Evolutionary conservation across 495 filamentous ascomycete genomes (phyloP).

Genomic region (Hypoxylon cercidicola): DNA sequence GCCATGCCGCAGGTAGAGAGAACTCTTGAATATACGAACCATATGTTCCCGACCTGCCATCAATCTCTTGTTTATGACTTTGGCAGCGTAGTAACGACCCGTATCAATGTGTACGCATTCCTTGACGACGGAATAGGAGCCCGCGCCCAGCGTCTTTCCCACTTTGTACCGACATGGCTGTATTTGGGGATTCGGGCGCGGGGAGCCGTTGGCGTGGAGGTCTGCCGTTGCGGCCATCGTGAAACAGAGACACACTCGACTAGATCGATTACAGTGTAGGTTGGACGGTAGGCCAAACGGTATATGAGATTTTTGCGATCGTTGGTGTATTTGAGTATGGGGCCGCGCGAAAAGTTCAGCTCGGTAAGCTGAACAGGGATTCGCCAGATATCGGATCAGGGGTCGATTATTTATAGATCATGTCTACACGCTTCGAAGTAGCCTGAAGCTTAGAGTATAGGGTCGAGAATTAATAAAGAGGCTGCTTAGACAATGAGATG

Average conservation of each 20-base stretch:
- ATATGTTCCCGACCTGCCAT: constrained; percentile 99
- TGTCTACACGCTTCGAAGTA: constrained; percentile 17
- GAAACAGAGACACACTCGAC: background rate
- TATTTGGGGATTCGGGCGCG: constrained; percentile 54
- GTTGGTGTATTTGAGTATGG: background rate
- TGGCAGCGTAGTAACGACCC: constrained; percentile 96
- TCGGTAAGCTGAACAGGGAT: constrained; percentile 21
- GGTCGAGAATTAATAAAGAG: background rate
- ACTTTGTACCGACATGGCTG: constrained; percentile 89
- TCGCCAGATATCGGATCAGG: constrained; percentile 21
- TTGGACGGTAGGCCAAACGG: background rate
- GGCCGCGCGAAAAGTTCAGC: constrained; percentile 2
- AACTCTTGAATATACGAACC: constrained; percentile 64
- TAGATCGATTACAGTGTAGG: constrained; percentile 3
- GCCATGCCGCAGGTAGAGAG: background rate
- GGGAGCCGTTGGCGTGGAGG: constrained; percentile 42
- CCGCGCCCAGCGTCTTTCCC: constrained; percentile 94
- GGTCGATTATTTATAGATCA: constrained; percentile 22
- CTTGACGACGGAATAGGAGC: constrained; percentile 98
- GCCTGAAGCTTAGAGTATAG: constrained; percentile 2
- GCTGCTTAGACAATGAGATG: background rate
- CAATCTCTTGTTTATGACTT: constrained; percentile 98
- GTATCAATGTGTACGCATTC: constrained; percentile 99
- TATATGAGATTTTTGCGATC: background rate
- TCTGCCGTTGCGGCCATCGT: constrained; percentile 49